phyloP scores from a whole-genome alignment of 495 filamentous ascomycete species.

The Penicillium salamii region DNA sequence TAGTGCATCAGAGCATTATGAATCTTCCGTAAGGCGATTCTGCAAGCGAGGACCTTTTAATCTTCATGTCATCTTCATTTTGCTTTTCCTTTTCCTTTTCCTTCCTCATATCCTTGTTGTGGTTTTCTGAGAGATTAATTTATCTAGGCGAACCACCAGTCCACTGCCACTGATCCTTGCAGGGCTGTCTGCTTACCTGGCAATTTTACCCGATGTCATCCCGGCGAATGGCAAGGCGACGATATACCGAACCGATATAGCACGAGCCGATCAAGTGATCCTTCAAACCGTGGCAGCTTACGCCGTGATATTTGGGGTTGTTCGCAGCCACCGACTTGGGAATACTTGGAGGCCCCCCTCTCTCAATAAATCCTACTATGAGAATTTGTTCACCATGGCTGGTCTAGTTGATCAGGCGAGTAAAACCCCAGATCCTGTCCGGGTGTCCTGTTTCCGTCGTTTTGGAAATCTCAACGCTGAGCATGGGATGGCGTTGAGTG shows the following conservation, averaged over 20 bases:
- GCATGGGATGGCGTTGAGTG: slow-evolving; percentile 33
- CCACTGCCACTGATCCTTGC: slow-evolving; percentile 32
- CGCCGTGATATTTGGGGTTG: slow-evolving; percentile 30
- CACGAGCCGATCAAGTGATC: slow-evolving; percentile 22
- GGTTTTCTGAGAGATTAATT: background rate
- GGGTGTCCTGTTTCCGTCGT: slow-evolving; percentile 31
- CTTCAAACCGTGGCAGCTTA: slow-evolving; percentile 29
- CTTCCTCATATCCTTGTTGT: no score
- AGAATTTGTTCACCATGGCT: slow-evolving; percentile 37
- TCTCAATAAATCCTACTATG: slow-evolving; percentile 22
- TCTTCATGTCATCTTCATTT: no score
- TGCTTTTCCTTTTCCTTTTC: no score
- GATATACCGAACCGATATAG: slow-evolving; percentile 25
- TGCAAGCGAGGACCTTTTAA: no score
- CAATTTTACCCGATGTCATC: slow-evolving; percentile 21
- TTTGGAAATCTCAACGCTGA: slow-evolving; percentile 35
- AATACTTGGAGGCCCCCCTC: slow-evolving; percentile 20
- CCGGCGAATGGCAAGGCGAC: slow-evolving; percentile 18
- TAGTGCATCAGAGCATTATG: slow-evolving; percentile 23
- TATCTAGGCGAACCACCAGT: slow-evolving; percentile 17
- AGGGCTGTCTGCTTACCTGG: slow-evolving; percentile 34
- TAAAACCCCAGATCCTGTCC: slow-evolving; percentile 14
- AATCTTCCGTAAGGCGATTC: slow-evolving; percentile 25
- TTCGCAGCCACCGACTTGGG: slow-evolving; percentile 26
- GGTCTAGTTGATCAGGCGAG: slow-evolving; percentile 19